Evolutionary conservation across 1,284 basidiomycete genomes (phyloP).

Genomic region (Cryptococcus hybrid): DNA sequence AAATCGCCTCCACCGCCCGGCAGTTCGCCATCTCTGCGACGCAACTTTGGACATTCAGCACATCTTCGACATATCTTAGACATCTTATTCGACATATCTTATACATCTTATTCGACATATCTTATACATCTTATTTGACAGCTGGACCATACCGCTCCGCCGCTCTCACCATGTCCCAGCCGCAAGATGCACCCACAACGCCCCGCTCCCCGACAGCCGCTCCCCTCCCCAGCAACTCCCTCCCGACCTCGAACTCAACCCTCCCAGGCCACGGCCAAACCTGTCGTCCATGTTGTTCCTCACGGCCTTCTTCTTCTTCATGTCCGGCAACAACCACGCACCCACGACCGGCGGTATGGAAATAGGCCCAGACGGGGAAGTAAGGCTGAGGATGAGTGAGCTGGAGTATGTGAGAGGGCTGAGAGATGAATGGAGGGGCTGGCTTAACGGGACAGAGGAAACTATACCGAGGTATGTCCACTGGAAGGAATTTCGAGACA

Average conservation of each 20-base stretch:
- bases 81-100: too few relatives aligned
- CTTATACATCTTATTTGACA: neutral
- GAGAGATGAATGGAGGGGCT: constrained; percentile 34
- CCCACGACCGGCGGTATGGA: constrained; percentile 16
- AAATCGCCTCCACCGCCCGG: too few relatives aligned
- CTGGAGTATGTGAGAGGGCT: constrained; percentile 25
- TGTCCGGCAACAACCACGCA: constrained; percentile 36
- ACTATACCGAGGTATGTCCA: constrained; percentile 40
- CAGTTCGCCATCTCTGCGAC: too few relatives aligned
- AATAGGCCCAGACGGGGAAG: constrained; percentile 38
- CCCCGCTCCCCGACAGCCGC: neutral
- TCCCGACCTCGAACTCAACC: too few relatives aligned
- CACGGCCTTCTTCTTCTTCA: constrained; percentile 49
- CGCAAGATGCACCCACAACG: neutral
- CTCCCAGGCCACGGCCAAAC: constrained; percentile 22
- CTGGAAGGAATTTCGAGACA: neutral
- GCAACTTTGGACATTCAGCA: too few relatives aligned
- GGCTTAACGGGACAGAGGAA: constrained; percentile 31
- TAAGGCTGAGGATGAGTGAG: constrained; percentile 30
- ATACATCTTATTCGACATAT: too few relatives aligned
- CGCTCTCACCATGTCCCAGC: neutral
- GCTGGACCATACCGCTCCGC: neutral
- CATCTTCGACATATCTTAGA: too few relatives aligned
- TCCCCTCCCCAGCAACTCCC: neutral
- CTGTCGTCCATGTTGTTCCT: constrained; percentile 44